These are phyloP conservation scores for Schoenoplectus tabernaemontani DNA, from an alignment of 202 grass and related monocot species.

Conservation along the genomic window DNA sequence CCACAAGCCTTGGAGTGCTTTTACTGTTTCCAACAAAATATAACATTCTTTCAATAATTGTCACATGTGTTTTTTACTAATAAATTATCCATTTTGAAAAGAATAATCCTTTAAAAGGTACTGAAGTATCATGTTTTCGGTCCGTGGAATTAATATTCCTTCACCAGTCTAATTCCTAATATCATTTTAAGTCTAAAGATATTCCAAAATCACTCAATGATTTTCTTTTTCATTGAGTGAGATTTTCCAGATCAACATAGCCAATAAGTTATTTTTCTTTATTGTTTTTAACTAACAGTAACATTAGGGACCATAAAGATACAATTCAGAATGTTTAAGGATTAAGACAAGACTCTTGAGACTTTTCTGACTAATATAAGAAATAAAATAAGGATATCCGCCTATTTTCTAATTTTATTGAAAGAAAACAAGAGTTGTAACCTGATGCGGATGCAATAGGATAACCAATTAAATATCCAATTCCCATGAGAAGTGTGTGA, in stretches of 20 bases:
- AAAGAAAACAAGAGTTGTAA: constrained; percentile 22
- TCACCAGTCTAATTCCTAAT: no score
- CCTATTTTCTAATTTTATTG: background rate
- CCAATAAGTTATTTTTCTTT: no score
- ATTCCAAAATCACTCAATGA: no score
- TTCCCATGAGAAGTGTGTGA: constrained; percentile 40
- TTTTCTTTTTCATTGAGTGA: no score
- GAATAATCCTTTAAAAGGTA: background rate
- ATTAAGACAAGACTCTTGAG: background rate
- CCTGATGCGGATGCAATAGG: constrained; percentile 71
- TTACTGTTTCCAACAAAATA: constrained; percentile 34
- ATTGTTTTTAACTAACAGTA: no score
- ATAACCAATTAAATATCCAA: constrained; percentile 64
- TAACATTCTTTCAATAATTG: background rate
- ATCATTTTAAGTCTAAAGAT: no score
- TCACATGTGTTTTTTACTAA: no score
- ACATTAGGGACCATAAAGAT: background rate
- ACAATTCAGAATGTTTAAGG: background rate
- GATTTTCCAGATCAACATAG: no score
- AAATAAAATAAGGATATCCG: no score
- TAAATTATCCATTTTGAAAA: background rate
- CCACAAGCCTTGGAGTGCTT: constrained; percentile 58
- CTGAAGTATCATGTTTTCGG: background rate
- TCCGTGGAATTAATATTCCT: no score
- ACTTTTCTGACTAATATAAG: background rate